Conservation (phyloP, 2,329 filamentous ascomycete genomes). For the Aspergillus spinulosporus region DNA sequence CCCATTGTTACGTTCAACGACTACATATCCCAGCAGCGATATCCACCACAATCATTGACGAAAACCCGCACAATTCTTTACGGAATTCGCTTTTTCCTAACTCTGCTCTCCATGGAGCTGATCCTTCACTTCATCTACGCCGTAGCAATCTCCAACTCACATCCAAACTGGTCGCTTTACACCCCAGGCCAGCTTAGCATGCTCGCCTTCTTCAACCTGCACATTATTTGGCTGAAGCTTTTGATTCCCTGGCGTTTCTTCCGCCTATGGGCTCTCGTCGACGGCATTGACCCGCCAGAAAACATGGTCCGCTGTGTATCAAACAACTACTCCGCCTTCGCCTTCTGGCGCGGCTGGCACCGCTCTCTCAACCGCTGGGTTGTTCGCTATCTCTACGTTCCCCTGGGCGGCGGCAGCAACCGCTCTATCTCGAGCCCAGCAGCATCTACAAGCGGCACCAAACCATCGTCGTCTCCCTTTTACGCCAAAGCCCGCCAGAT, state of each 20-base stretch:
- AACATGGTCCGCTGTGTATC: constrained; percentile 98
- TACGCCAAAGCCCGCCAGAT: constrained; percentile 60
- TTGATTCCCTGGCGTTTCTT: constrained; percentile 98
- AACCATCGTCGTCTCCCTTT: constrained; percentile 29
- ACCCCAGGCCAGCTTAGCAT: constrained; percentile 84
- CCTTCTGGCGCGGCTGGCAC: constrained; percentile 97
- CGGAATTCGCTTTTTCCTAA: constrained; percentile 75
- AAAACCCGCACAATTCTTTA: constrained; percentile 73
- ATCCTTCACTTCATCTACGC: constrained; percentile 91
- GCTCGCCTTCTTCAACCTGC: constrained; percentile 92
- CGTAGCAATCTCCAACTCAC: constrained; percentile 81
- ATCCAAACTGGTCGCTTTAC: constrained; percentile 78
- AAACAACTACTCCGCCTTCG: constrained; percentile 86
- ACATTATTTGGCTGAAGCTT: constrained; percentile 97
- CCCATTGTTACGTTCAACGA: constrained; percentile 98
- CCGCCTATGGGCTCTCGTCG: constrained; percentile 86
- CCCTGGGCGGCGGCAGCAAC: constrained; percentile 69
- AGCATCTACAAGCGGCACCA: constrained; percentile 11
- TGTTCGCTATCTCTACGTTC: constrained; percentile 89
- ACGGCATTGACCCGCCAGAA: constrained; percentile 91
- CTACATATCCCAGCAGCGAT: constrained; percentile 83
- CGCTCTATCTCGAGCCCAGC: constrained; percentile 1
- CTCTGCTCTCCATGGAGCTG: constrained; percentile 85
- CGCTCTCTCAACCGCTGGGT: constrained; percentile 93
- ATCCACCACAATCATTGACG: constrained; percentile 70